Percentiles rank a stretch among this genome's conserved stretches.
phyloP scores from a whole-genome alignment of 169 alveolate species.

The Perkinsus olseni region DNA sequence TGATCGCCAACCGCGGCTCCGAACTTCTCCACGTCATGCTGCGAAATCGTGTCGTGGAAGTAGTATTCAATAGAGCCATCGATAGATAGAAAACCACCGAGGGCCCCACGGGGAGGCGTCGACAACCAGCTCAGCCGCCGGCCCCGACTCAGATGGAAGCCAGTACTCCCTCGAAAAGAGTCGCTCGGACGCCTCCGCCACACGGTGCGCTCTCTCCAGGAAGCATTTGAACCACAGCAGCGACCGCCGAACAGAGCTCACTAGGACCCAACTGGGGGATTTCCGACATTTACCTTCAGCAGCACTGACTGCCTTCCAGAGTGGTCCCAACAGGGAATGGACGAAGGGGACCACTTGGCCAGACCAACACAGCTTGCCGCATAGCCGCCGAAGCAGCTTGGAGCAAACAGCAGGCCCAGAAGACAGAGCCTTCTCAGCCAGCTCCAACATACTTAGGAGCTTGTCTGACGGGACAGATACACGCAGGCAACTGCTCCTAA shows the following conservation, averaged over 20 bases:
- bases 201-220: neutral
- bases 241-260: neutral
- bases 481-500: neutral
- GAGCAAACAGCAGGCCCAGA: neutral
- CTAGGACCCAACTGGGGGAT: neutral
- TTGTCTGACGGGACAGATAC: neutral
- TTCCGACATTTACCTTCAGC: neutral
- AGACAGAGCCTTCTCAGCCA: neutral
- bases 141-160: neutral
- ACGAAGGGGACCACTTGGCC: neutral
- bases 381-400: neutral
- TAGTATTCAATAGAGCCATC: neutral
- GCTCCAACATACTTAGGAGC: neutral
- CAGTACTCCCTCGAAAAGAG: neutral
- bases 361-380: neutral
- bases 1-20: neutral
- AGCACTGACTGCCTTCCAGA: neutral
- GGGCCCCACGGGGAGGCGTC: neutral
- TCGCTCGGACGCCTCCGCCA: neutral
- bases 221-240: neutral
- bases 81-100: neutral
- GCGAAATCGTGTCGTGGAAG: neutral
- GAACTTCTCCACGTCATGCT: neutral
- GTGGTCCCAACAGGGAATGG: neutral
- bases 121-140: neutral